Evolutionary conservation across 225 moss, liverwort and hornwort genomes (phyloP), one percentile per base, ranked within the genome.

Genomic region (Physcomitrium patens): DNA sequence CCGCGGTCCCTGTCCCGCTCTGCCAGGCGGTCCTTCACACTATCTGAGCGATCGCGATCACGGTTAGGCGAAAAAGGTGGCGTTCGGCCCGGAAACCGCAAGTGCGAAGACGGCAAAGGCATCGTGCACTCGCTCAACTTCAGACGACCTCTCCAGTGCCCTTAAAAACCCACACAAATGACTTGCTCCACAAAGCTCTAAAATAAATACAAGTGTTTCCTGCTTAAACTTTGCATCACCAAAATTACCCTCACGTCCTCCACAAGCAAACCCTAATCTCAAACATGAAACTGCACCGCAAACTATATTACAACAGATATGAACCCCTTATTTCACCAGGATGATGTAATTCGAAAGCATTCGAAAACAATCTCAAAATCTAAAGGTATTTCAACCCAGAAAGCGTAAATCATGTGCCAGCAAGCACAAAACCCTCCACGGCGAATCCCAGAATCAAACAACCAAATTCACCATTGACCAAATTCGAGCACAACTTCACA

Each of bases 21-120:
- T 9, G 70, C 51, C 44, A 78, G 55, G 7, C 83, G 84, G 53
- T 84, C 84, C 64, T 81, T 73, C 20, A 76, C 74, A 52, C 64
- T 68, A 19, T 60, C 79, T 37, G 31, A 37, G 31, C 31, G 31
- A 37, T 37, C 31, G 31, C 31, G 31, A 59, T 85, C 86, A 37
- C 83, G 83, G 80, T 75, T 72, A 54, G 86, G 80, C 42, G 86
- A 86, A 17, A 80, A 76, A 0, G 86, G 84, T 17, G 84, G 82
- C 13, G 84, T 79, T 60, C 84, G 76, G 50, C 71, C 71, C 27
- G 84, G 87, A 41, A 81, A 67, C 58, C 84, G 84, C 67, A 72
- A 10, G 23, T 79, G 76, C 12, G 81, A 81, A 41, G 83, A 70
- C 17, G 84, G 79, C 61, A 84, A 77, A 22, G 82, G 84, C 87